These are phyloP conservation scores for Stylosanthes scabra DNA, from an alignment of 331 rosid genomes.

Conservation along the genomic window DNA sequence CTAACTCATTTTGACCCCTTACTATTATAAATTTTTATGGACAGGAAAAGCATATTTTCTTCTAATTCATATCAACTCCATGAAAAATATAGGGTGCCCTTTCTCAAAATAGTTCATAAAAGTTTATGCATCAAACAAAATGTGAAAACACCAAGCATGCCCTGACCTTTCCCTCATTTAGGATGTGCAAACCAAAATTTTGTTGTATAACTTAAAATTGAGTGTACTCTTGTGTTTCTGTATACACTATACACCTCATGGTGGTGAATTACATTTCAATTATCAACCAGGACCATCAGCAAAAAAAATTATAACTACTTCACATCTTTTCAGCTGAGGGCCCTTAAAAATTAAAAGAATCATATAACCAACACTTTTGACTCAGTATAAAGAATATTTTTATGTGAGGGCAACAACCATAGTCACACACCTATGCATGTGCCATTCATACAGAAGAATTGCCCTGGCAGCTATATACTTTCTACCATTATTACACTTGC, in stretches of 20 bases:
- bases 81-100: too few relatives aligned
- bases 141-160: not conserved
- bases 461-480: slow-evolving; percentile 36
- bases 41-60: too few relatives aligned
- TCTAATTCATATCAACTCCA: too few relatives aligned
- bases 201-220: slow-evolving; percentile 31
- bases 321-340: slow-evolving; percentile 41
- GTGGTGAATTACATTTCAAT: slow-evolving; percentile 36
- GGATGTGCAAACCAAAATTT: slow-evolving; percentile 20
- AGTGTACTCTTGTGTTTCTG: slow-evolving; percentile 24
- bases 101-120: too few relatives aligned
- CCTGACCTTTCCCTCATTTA: slow-evolving; percentile 2
- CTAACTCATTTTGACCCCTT: too few relatives aligned
- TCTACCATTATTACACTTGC: slow-evolving; percentile 26
- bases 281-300: slow-evolving; percentile 45
- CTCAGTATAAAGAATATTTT: slow-evolving; percentile 49
- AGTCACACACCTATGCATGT: slow-evolving; percentile 16
- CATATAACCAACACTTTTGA: slow-evolving; percentile 34
- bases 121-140: too few relatives aligned
- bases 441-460: slow-evolving; percentile 31
- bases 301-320: slow-evolving; percentile 42
- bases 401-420: slow-evolving; percentile 34
- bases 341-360: slow-evolving; percentile 68
- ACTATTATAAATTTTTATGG: too few relatives aligned
- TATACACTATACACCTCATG: slow-evolving; percentile 44